phyloP scores from a whole-genome alignment of 257 asterid genomes.

The Solanum bulbocastanum region DNA sequence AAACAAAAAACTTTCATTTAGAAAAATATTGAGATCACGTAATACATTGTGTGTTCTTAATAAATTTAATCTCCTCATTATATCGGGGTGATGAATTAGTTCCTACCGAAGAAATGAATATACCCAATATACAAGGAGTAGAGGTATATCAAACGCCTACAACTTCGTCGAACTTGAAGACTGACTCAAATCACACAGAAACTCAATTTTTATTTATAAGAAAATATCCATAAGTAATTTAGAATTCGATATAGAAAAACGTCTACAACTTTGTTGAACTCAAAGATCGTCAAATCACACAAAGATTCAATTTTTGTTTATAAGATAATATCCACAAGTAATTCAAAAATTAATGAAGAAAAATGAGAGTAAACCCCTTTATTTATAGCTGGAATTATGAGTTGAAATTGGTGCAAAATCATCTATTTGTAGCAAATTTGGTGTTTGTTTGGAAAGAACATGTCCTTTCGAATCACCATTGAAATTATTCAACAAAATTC shows the following conservation, averaged over 20 bases:
- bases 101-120: too few relatives aligned
- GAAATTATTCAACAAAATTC: neutral
- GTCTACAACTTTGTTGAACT: neutral
- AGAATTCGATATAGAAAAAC: too few relatives aligned
- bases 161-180: neutral
- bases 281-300: neutral
- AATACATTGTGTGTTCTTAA: too few relatives aligned
- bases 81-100: neutral
- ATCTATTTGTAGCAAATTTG: neutral
- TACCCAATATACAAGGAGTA: too few relatives aligned
- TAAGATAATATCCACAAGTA: neutral
- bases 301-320: neutral
- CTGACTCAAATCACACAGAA: neutral
- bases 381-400: too few relatives aligned
- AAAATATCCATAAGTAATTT: neutral
- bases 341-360: too few relatives aligned
- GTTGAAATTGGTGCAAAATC: neutral
- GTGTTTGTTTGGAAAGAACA: neutral
- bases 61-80: too few relatives aligned
- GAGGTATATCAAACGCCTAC: too few relatives aligned
- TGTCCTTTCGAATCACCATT: neutral
- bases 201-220: neutral
- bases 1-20: too few relatives aligned
- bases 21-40: neutral
- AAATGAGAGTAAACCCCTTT: neutral